Evolutionary conservation across 352 stramenopile genomes (phyloP), one percentile per base, ranked within the genome.

Genomic region (Paralagenidium karlingii): DNA sequence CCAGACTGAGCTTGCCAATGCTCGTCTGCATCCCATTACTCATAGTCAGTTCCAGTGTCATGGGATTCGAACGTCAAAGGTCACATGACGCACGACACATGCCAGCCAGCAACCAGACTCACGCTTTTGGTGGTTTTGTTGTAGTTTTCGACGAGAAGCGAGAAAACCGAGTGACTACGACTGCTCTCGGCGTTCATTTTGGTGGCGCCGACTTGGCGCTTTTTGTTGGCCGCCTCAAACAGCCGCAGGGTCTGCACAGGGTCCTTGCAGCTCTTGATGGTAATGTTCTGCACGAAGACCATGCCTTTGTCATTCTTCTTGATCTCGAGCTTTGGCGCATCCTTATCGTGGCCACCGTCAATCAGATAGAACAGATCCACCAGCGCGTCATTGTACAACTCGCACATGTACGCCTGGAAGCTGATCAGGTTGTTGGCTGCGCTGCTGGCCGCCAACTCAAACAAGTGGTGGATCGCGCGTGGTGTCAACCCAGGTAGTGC

Each of bases 131-230:
- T 94, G 2, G 78, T 91, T 46, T 80, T 77, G 57, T 95, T 90
- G 50, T 83, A 89, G 50, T 70, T 87, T 40, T 95, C 69, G 5
- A 95, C 55, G 9, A 94, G 45, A 22, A 96, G 53, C 15, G 74
- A 83, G 44, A 96, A 93, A 25, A 96, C 79, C 30, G 73, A 88
- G 68, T 96, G 86, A 26, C 73, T 94, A 34, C 82, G 76, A 46
- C 63, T 87, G 50, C 68, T 92, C 46, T 94, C 83, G 36, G 79
- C 81, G 58, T 96, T 96, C 86, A 96, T 95, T 59, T 94, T 94
- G 30, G 84, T 96, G 2, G 82, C 76, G 2, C 74, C 82, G 8
- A 95, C 82, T 40, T 96, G 78, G 2, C 90, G 67, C 49, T 92
- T 86, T 36, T 75, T 75, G 62, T 94, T 94, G 18, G 83, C 88